A percentile compares a stretch with the other conserved stretches of the same genome.
These are phyloP conservation scores for Rosa persica DNA, from an alignment of 306 rosid genomes.

Conservation along the genomic window DNA sequence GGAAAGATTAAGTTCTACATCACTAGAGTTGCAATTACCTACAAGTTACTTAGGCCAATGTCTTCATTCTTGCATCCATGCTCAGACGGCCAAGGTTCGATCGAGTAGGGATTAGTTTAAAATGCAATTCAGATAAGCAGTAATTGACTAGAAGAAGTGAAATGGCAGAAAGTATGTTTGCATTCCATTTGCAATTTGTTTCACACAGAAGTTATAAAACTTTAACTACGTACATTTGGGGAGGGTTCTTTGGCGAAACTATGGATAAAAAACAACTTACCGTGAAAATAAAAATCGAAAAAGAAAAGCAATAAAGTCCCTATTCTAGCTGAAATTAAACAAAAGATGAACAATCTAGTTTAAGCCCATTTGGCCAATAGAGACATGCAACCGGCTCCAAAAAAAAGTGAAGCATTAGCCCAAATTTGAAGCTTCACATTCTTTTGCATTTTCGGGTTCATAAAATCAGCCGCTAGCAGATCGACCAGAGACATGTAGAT, in stretches of 20 bases:
- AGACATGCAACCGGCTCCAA: constrained; percentile 43
- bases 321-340: not conserved
- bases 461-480: constrained; percentile 39
- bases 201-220: not conserved
- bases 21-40: not conserved
- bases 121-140: not conserved
- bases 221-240: not conserved
- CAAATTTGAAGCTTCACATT: constrained; percentile 27
- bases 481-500: constrained; percentile 66
- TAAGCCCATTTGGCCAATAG: constrained; percentile 40
- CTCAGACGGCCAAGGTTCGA: not conserved
- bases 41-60: not conserved
- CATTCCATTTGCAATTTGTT: not conserved
- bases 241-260: no score
- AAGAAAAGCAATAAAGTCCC: no score
- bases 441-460: constrained; percentile 36
- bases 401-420: constrained; percentile 21
- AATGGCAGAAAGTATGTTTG: not conserved
- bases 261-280: no score
- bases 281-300: no score
- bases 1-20: not conserved
- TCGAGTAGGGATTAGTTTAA: not conserved
- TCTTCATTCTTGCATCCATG: no score
- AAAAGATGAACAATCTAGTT: not conserved
- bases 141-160: no score